phyloP scores from a whole-genome alignment of 2,329 filamentous ascomycete species.

The Fusarium sterilihyphosum region DNA sequence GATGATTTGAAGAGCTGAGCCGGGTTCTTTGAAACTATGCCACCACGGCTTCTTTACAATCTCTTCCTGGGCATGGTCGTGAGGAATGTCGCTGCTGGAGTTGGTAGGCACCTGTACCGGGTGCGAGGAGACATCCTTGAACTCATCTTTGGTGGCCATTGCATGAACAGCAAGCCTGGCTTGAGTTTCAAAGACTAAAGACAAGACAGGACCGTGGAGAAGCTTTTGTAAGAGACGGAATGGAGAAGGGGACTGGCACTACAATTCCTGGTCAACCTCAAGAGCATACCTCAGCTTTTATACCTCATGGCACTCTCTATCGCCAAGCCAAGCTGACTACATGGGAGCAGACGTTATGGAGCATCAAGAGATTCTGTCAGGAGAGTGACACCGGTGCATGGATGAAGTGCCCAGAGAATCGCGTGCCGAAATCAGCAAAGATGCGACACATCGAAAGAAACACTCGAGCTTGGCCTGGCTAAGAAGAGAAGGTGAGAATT shows the following conservation, averaged over 20 bases:
- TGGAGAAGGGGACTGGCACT: constrained; percentile 2
- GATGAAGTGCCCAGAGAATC: constrained; percentile 25
- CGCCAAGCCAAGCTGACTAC: constrained; percentile 29
- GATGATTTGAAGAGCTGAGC: constrained; percentile 61
- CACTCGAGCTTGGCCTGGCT: constrained; percentile 28
- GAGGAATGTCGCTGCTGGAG: constrained; percentile 18
- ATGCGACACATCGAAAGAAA: constrained; percentile 17
- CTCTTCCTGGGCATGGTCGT: constrained; percentile 20
- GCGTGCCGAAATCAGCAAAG: constrained; percentile 23
- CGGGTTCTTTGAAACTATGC: constrained; percentile 52
- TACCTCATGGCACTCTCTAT: constrained; percentile 16
- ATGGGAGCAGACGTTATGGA: constrained; percentile 15
- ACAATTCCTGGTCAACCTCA: background rate
- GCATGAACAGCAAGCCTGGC: constrained; percentile 17
- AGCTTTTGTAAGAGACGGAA: background rate
- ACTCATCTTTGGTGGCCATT: constrained; percentile 33
- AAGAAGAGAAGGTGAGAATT: constrained; percentile 35
- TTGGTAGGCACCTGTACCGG: constrained; percentile 34
- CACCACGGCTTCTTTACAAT: constrained; percentile 48
- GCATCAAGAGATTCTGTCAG: constrained; percentile 8
- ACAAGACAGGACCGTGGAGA: background rate
- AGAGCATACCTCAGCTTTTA: constrained; percentile 23
- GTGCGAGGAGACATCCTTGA: constrained; percentile 27
- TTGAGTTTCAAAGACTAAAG: constrained; percentile 4
- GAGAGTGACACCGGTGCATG: constrained; percentile 9